Base-by-base conservation (phyloP, 2,329 filamentous ascomycete genomes). In the Sporothrix sp. region DNA sequence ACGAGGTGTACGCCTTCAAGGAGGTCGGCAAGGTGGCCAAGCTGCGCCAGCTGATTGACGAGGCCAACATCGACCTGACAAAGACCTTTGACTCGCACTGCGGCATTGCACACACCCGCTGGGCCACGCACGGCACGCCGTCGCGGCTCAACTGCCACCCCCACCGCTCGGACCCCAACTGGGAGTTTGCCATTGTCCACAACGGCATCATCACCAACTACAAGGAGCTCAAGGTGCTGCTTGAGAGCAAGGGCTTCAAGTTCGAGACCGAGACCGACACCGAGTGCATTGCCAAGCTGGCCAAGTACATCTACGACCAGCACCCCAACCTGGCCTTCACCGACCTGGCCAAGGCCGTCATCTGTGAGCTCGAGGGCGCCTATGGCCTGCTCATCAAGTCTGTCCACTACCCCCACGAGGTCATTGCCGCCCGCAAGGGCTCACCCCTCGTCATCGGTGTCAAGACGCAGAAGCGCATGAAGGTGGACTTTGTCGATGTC, bases 181-280 rank as follows among this genome's bases (percentile, higher is more conserved):
- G 91, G 89, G 86, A 98, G 73, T 98, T 98, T 70, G 79, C 87
- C 59, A 84, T 98, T 62, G 93, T 97, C 55, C 93, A 98, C 84
- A 98, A 98, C 73, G 93, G 93, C 66, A 98, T 98, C 78, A 98
- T 98, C 72, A 98, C 93, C 75, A 98, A 98, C 81, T 98, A 98
- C 82, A 98, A 98, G 79, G 93, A 98, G 74, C 76, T 98, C 63
- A 95, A 91, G 82, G 87, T 85, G 56, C 82, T 98, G 57, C 79
- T 98, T 60, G 80, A 85, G 72, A 79, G 78, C 76, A 98, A 97
- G 80, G 93, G 93, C 66, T 95, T 95, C 82, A 85, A 84, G 65
- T 98, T 98, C 68, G 93, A 98, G 82, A 98, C 93, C 48, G 91
- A 98, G 72, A 98, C 93, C 59, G 93, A 98, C 66, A 98, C 93